Base-by-base conservation (phyloP, 441 rosid genomes). In the Gossypium davidsonii region DNA sequence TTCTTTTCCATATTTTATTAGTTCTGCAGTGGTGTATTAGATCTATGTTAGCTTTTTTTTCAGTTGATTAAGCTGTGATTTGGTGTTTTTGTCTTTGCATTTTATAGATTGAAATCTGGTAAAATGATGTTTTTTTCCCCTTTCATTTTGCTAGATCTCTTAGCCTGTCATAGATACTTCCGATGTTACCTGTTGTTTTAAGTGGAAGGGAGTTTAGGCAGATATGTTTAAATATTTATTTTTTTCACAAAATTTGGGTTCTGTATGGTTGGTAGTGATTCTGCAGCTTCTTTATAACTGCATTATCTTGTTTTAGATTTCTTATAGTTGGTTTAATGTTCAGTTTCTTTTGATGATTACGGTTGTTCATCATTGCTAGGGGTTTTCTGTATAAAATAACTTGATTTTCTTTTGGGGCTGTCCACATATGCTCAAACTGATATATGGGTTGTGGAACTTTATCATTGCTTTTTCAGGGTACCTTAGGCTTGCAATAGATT, bases 21-120 rank as follows among this genome's bases (percentile, higher is more conserved):
- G 56, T 61, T 25, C 57, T 7, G 17, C 55, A 55, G 7, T 28
- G 71, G 71, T 25, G 25, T 70, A 42, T 56, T 56, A 64, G 67
- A 76, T 76, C 72, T 76, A 56, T 25, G 44, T 63, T 21, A 56
- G 72, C 44, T 7, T 37, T 60, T 57, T 76, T 17, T 12, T 71
- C 17, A 8, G 57, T 76, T 64, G n/a, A 64, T 25, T 71, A 20
- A 14, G 72, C 59, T 51, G 52, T 64, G 72, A 55, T 63, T 53
- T 76, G 56, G 61, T 46, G 44, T n/a, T 42, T 60, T 31, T 71
- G 2, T 42, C 25, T 55, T 17, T 14, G 17, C 14, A n/a, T 44
- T 70, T 17, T 55, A 3, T 62, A 34, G 70, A 17, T 14, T 52
- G 14, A 15, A 49, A 25, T 61, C 51, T 34, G 46, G 17, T 56